phyloP scores from a whole-genome alignment of 306 rosid genomes.

The Glycyrrhiza uralensis region DNA sequence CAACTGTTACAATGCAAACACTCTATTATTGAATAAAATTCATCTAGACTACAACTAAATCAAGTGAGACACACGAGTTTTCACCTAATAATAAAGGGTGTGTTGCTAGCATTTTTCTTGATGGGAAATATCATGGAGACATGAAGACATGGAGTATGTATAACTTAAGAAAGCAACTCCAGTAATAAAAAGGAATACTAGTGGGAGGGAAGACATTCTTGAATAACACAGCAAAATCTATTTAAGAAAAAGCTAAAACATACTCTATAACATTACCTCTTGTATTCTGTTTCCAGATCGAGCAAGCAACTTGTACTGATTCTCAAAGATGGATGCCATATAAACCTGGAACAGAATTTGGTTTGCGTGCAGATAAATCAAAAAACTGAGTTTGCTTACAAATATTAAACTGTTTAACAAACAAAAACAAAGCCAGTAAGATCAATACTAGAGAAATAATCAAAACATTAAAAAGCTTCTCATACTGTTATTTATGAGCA shows the following conservation, averaged over 20 bases:
- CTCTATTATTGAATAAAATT: background rate
- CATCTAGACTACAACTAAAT: background rate
- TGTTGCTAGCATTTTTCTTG: background rate
- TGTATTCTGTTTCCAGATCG: slow-evolving; percentile 84
- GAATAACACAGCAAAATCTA: background rate
- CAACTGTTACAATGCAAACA: background rate
- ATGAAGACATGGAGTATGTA: background rate
- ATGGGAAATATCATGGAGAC: background rate
- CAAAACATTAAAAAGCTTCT: background rate
- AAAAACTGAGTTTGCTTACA: slow-evolving; percentile 18
- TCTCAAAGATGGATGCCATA: slow-evolving; percentile 92
- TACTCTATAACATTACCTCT: slow-evolving; percentile 55
- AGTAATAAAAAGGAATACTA: background rate
- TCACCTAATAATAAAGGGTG: background rate
- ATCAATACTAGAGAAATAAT: background rate
- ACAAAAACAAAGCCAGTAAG: background rate
- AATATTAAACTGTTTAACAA: background rate
- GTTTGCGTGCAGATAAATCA: slow-evolving; percentile 20
- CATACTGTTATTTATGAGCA: background rate
- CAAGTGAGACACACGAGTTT: background rate
- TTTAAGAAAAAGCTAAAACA: background rate
- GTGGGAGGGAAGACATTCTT: background rate
- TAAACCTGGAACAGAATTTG: slow-evolving; percentile 58
- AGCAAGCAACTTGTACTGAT: slow-evolving; percentile 92
- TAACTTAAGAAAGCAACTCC: background rate